Evolutionary conservation across 2,329 filamentous ascomycete species (phyloP).

Genomic region (Pseudogymnoascus pannorum): DNA sequence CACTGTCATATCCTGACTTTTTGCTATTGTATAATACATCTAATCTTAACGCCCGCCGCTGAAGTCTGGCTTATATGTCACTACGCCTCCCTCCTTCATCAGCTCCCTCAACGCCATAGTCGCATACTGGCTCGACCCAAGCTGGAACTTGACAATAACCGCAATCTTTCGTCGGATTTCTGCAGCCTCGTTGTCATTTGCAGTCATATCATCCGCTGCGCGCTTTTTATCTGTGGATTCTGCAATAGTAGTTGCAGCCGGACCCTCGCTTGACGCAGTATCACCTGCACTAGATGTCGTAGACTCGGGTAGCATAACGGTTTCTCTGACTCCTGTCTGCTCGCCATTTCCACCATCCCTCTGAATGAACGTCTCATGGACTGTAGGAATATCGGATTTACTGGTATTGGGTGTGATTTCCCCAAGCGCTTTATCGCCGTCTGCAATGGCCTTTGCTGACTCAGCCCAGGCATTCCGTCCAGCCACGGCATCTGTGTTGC

Average conservation of each 20-base stretch:
- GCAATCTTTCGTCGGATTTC: slow-evolving; percentile 45
- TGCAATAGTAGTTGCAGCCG: neutral
- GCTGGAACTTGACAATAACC: slow-evolving; percentile 64
- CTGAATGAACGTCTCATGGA: slow-evolving; percentile 27
- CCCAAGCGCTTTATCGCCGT: neutral
- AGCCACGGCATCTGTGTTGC: neutral
- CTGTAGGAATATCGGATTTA: slow-evolving; percentile 14
- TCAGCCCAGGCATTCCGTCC: slow-evolving; percentile 26
- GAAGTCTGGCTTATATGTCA: slow-evolving; percentile 57
- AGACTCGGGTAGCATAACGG: neutral
- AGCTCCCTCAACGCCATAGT: slow-evolving; percentile 77
- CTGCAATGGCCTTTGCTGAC: slow-evolving; percentile 14
- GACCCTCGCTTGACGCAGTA: neutral
- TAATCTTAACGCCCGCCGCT: slow-evolving; percentile 26
- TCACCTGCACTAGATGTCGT: neutral
- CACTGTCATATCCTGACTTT: neutral
- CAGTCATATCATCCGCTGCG: neutral
- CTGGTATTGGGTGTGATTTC: slow-evolving; percentile 14
- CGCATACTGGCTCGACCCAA: slow-evolving; percentile 75
- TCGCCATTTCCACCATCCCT: slow-evolving; percentile 26
- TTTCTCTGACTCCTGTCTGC: slow-evolving; percentile 20
- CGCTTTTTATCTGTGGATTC: slow-evolving; percentile 6
- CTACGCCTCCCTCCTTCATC: slow-evolving; percentile 60
- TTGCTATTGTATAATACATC: neutral
- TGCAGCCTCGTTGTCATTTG: neutral